Evolutionary conservation across 257 asterid species (phyloP), one percentile per base, ranked within the genome.

Genomic region (Primulina tabacum): DNA sequence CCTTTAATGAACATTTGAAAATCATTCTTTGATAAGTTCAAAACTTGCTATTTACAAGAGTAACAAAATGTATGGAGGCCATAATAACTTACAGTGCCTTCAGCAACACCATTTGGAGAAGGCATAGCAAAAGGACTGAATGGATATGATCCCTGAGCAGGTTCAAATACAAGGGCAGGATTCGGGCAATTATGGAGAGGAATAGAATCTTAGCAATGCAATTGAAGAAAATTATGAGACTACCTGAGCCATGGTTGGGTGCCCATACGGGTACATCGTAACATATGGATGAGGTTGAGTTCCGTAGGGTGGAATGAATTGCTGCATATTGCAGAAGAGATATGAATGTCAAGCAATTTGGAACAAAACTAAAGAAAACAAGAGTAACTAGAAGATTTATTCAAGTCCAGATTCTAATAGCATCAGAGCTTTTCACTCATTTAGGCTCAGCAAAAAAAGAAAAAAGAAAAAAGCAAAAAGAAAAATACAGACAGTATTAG

Each of bases 181-280:
- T 69, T 83, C 74, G 34, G 55, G 64, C 37, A 10, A 71, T 38
- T 52, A 63, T 55, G 28, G 63, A 70, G 24, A 60, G 26, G 62
- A 73, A 55, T 8, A 64, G 20, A 62, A 71, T 43, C 11, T 4
- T 11, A 55, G 56, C 35, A 68, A 62, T 71, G 68, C 35, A 61
- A 74, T 3, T 28, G 72, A 40, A 52, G 69, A 24, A 12, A 43
- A 56, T 40, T 26, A 70, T 68, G 70, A 66, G 62, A 60, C 66
- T 89, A 93, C 99, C 81, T 95, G 94, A 73, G 96, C 85, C 76
- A 93, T 90, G 62, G 97, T 80, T 79, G 99, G 96, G 85, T 93
- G 99, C 73, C 97, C 97, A 69, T 85, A 96, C 60, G 97, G 97
- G 75, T 93, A 93, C 99, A 93, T 90, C 63, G 98, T 95, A 65